phyloP scores from a whole-genome alignment of 1,284 basidiomycete species.

The Cutaneotrichosporon cyanovorans region DNA sequence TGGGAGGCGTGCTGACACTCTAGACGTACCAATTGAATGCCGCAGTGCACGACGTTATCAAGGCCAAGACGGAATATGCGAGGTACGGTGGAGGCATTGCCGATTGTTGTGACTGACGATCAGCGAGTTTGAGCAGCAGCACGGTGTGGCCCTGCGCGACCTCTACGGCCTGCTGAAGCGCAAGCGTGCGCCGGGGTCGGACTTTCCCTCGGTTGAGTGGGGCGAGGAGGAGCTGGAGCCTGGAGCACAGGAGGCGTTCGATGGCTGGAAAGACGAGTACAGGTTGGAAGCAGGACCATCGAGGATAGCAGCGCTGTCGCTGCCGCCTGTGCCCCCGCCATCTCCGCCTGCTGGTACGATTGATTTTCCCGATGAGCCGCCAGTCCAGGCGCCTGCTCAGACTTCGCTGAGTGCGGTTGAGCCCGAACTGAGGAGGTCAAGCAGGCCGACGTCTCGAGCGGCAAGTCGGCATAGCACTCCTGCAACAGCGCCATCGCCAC shows the following conservation, averaged over 20 bases:
- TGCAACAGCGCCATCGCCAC: conserved; percentile 5
- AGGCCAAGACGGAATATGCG: conserved; percentile 17
- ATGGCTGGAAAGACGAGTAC: conserved; percentile 29
- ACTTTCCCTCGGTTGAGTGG: conserved; percentile 21
- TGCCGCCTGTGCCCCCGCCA: conserved; percentile 29
- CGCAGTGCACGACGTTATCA: conserved; percentile 27
- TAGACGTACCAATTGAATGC: conserved; percentile 22
- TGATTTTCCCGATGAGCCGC: conserved; percentile 33
- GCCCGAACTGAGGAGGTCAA: not conserved
- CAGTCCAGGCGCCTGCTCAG: not conserved
- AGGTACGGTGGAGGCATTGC: conserved; percentile 17
- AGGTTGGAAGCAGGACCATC: conserved; percentile 28
- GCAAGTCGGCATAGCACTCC: conserved; percentile 9
- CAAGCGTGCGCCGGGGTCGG: conserved; percentile 11
- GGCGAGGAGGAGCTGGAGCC: conserved; percentile 14
- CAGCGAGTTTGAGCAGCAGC: conserved; percentile 24
- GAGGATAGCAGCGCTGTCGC: conserved; percentile 17
- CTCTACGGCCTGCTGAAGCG: conserved; percentile 30
- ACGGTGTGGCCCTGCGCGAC: conserved; percentile 26
- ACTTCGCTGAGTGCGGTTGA: not conserved
- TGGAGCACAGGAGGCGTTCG: conserved; percentile 19
- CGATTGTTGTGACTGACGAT: not conserved
- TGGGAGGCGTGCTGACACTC: not conserved
- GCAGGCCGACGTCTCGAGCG: conserved; percentile 2
- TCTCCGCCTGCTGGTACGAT: conserved; percentile 29